These are phyloP conservation scores for Dipteronia sinensis DNA, from an alignment of 345 rosid species.

Conservation along the genomic window DNA sequence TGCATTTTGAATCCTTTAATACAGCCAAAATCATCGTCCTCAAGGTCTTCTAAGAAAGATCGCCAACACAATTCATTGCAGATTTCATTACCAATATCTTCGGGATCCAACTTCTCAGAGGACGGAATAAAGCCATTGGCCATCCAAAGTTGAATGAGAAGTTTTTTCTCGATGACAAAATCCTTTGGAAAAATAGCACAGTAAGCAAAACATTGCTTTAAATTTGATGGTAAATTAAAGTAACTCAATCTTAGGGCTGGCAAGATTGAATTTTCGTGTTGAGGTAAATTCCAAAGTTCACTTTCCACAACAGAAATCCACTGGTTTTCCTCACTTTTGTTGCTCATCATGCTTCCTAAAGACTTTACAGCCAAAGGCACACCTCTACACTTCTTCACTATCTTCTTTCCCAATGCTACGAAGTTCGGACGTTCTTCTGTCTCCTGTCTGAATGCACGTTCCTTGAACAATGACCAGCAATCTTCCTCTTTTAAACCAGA, in stretches of 20 bases:
- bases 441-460: slow-evolving; percentile 6
- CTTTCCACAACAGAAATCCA: not conserved
- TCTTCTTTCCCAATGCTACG: slow-evolving; percentile 2
- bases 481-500: slow-evolving; percentile 1
- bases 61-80: not conserved
- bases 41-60: not conserved
- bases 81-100: not conserved
- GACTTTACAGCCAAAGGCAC: slow-evolving; percentile 7
- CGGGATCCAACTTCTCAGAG: not conserved
- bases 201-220: slow-evolving; percentile 11
- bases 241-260: not conserved
- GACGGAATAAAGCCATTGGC: not conserved
- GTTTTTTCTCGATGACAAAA: not conserved
- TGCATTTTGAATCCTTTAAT: not conserved
- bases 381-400: slow-evolving; percentile 18
- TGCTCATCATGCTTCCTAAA: not conserved
- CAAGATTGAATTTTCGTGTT: not conserved
- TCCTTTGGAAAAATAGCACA: not conserved
- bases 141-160: not conserved
- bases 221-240: not conserved
- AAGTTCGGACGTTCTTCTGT: not conserved
- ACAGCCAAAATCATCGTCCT: not conserved
- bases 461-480: slow-evolving; percentile 13
- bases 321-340: not conserved
- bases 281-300: not conserved